Conservation (phyloP, 257 asterid species). For the Scutellaria baicalensis region DNA sequence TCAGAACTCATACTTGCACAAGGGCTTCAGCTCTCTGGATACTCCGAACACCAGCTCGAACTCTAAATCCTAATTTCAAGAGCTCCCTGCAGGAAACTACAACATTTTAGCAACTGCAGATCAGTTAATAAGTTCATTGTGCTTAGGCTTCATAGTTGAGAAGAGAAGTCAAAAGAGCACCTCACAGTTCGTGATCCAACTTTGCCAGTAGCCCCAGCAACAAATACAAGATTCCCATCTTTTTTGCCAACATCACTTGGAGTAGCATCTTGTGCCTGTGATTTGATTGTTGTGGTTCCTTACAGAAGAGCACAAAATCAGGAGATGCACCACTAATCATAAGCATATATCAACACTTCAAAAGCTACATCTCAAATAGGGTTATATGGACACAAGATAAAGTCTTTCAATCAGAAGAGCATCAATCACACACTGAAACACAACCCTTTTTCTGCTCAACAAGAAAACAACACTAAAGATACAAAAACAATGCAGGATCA, state of each 20-base stretch:
- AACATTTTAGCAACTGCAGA: conserved; percentile 9
- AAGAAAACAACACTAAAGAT: background rate
- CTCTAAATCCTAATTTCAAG: conserved; percentile 67
- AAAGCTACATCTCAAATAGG: background rate
- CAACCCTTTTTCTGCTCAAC: no score
- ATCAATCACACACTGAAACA: background rate
- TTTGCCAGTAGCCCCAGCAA: conserved; percentile 94
- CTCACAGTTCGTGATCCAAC: conserved; percentile 97
- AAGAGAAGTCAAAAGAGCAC: conserved; percentile 25
- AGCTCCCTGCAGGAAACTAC: conserved; percentile 67
- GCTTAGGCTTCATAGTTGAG: background rate
- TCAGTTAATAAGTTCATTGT: background rate
- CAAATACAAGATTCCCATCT: conserved; percentile 69
- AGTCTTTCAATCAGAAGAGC: background rate
- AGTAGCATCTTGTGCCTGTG: conserved; percentile 42
- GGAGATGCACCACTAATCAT: background rate
- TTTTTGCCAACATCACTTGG: conserved; percentile 31
- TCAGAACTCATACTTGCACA: conserved; percentile 53
- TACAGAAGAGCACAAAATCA: conserved; percentile 2
- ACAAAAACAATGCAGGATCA: background rate
- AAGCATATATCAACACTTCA: background rate
- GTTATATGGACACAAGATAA: background rate
- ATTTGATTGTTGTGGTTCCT: conserved; percentile 42
- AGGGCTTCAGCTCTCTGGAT: conserved; percentile 77
- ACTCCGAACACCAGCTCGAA: conserved; percentile 90